Conservation (phyloP, 208 protist genomes). For the Wallacemonas sp. region DNA sequence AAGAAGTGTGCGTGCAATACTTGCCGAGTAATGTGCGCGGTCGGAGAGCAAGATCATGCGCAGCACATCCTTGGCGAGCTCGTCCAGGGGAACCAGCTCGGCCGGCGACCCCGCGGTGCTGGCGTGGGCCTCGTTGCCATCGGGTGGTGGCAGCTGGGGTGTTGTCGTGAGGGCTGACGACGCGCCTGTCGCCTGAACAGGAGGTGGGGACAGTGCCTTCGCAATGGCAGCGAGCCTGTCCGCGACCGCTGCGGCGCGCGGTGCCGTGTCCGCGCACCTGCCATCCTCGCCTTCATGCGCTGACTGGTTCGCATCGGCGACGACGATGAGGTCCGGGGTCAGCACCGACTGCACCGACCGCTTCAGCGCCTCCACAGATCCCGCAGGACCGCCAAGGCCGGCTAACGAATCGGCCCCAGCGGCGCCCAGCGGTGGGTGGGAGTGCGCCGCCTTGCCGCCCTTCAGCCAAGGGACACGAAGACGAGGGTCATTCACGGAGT, state of each 20-base stretch:
- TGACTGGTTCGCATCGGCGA: not conserved
- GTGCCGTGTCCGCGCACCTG: too few species aligned
- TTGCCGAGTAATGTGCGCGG: slow-evolving; percentile 66
- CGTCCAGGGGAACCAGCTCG: not conserved
- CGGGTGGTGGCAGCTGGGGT: not conserved
- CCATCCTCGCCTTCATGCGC: not conserved
- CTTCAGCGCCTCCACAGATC: not conserved
- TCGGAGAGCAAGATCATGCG: slow-evolving; percentile 84
- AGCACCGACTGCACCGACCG: not conserved
- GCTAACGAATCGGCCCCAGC: not conserved
- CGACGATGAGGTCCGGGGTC: not conserved
- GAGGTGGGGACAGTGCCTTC: not conserved
- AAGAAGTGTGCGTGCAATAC: slow-evolving; percentile 43
- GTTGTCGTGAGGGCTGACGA: not conserved
- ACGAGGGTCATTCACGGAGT: slow-evolving; percentile 3
- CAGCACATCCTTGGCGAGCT: slow-evolving; percentile 52
- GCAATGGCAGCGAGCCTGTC: not conserved
- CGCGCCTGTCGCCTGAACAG: not conserved
- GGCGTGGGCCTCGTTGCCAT: too few species aligned
- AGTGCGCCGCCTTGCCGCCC: not conserved
- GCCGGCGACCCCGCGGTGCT: not conserved
- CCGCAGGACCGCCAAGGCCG: not conserved
- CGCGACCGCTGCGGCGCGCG: not conserved
- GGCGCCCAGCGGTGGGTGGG: not conserved
- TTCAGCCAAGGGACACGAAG: not conserved